A percentile compares a stretch with the other conserved stretches of the same genome.
These are phyloP conservation scores for Penicillium sp. DNA, from an alignment of 2,329 filamentous ascomycete species.

Conservation along the genomic window DNA sequence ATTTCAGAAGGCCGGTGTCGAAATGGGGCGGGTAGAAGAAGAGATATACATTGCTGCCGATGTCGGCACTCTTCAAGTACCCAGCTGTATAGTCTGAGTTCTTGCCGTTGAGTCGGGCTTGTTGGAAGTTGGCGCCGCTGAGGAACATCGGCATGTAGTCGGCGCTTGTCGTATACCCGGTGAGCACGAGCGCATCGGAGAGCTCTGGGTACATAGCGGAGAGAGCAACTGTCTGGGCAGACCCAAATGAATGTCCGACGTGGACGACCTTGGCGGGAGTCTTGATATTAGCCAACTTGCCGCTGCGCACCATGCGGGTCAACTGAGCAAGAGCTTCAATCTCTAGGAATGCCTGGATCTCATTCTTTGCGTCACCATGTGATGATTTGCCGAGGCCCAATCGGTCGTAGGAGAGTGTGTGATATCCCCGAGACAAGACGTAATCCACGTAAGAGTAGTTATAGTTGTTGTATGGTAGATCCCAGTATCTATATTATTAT, in stretches of 20 bases:
- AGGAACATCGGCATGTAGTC: slow-evolving; percentile 19
- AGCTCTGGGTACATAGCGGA: slow-evolving; percentile 35
- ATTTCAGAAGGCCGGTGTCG: slow-evolving; percentile 14
- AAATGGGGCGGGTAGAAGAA: slow-evolving; percentile 19
- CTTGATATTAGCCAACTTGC: slow-evolving; percentile 30
- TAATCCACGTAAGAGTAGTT: slow-evolving; percentile 42
- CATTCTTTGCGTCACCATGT: slow-evolving; percentile 41
- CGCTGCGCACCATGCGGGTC: slow-evolving; percentile 39
- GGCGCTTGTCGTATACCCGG: slow-evolving; percentile 37
- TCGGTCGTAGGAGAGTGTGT: slow-evolving; percentile 44
- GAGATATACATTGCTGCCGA: slow-evolving; percentile 16
- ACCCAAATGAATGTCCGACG: slow-evolving; percentile 42
- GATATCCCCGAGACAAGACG: slow-evolving; percentile 38
- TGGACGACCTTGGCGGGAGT: slow-evolving; percentile 39
- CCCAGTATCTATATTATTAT: slow-evolving; percentile 34
- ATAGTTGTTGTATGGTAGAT: slow-evolving; percentile 30
- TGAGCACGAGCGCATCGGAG: slow-evolving; percentile 43
- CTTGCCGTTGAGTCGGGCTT: slow-evolving; percentile 20
- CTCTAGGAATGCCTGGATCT: slow-evolving; percentile 43
- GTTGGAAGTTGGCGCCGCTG: slow-evolving; percentile 21
- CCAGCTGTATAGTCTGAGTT: slow-evolving; percentile 21
- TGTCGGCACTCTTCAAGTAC: slow-evolving; percentile 24
- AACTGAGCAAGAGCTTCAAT: slow-evolving; percentile 41
- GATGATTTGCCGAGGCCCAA: slow-evolving; percentile 40
- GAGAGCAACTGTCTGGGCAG: slow-evolving; percentile 34